phyloP scores from a whole-genome alignment of 164 flowering plant genomes.

The Vitis riparia region DNA sequence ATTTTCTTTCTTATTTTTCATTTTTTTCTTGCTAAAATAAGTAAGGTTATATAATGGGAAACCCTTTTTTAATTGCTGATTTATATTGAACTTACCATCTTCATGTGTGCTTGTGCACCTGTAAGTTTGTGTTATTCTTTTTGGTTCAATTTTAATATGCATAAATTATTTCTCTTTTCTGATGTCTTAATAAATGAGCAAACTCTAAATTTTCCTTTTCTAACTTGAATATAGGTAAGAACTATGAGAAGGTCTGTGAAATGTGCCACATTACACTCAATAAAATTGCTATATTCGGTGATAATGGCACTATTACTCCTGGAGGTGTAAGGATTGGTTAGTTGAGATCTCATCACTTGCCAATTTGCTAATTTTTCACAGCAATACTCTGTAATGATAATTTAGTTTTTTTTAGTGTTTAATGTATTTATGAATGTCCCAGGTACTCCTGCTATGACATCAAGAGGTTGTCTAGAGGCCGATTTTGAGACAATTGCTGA shows the following conservation, averaged over 20 bases:
- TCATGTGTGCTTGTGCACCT: no score
- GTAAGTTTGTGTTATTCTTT: no score
- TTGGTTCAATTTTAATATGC: neutral
- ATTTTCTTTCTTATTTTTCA: no score
- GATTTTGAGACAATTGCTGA: slow-evolving; percentile 41
- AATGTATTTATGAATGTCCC: neutral
- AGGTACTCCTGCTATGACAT: slow-evolving; percentile 44
- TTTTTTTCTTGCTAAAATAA: no score
- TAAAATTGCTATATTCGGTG: slow-evolving; percentile 44
- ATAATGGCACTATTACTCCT: slow-evolving; percentile 42
- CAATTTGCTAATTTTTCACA: neutral
- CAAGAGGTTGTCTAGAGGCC: slow-evolving; percentile 37
- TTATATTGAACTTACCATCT: no score
- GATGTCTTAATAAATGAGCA: no score
- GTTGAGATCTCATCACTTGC: slow-evolving; percentile 6
- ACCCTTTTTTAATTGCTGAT: no score
- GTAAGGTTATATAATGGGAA: no score
- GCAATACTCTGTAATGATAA: neutral
- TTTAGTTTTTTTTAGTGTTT: no score
- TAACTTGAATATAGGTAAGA: slow-evolving; percentile 29
- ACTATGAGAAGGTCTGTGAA: slow-evolving; percentile 53
- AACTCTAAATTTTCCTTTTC: neutral
- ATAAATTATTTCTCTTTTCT: neutral
- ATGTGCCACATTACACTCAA: slow-evolving; percentile 50
- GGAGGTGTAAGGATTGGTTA: slow-evolving; percentile 59